Evolutionary conservation across 257 asterid species (phyloP), one percentile per base, ranked within the genome.

Genomic region (Solanum habrochaites): DNA sequence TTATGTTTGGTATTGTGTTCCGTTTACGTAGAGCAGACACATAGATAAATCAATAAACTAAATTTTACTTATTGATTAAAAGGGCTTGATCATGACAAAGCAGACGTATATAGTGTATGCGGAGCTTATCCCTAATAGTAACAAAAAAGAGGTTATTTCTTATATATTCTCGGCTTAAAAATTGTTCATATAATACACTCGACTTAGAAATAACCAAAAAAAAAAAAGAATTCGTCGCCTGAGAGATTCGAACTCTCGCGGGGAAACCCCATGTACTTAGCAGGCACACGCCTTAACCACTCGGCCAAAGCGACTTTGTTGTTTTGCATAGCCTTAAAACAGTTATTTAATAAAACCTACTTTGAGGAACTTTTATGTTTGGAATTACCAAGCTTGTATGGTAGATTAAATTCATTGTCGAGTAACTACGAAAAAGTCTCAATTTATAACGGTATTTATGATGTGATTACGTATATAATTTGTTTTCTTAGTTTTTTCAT

Each of bases 241-340:
- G 98, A 93, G 98, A 95, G 98, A 95, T 93, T 95, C 98, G 97
- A 95, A 95, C 98, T 95, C 99, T 95, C 98, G 98, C 98, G 99
- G 99, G 97, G 95, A 95, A 91, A 93, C 95, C 98, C 98, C 98
- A 96, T 94, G 98, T 95, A 95, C 89, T 90, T 91, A 90, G 93
- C 92, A 90, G 93, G 93, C 92, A 91, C 92, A 91, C 92, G 93
- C 93, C 93, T 91, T 23, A 27, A 37, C 85, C 89, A 83, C 88
- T 85, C 89, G 72, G 90, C 82, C 82, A 73, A 73, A 73, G 82
- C 52, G 82, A 73, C 82, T 14, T 67, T 67, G 6, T 67, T 27
- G 4, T 32, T 32, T 3, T 0, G 5, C 35, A 4, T 3, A 32
- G 5, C 5, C 35, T 32, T 32, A 32, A 32, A 32, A 3, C 0